A percentile compares a stretch with the other conserved stretches of the same genome.
These are phyloP conservation scores for Borealophlyctis nickersoniae DNA, from an alignment of 192 early-diverging fungal genomes.

Conservation along the genomic window DNA sequence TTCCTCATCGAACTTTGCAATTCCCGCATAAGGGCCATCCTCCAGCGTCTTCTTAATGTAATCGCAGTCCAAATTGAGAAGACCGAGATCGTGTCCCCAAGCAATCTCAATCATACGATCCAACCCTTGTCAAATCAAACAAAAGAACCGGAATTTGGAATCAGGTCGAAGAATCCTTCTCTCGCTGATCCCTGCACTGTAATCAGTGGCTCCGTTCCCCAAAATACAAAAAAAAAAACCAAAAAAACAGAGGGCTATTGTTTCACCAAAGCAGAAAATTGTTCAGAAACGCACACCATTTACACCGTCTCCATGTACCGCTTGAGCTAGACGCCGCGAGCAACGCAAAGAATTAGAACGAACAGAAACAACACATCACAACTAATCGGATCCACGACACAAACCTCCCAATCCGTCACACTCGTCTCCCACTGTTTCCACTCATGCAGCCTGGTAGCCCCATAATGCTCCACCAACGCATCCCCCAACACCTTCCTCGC, in stretches of 20 bases:
- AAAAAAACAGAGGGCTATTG: no score
- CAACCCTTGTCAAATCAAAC: neutral
- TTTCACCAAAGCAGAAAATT: no score
- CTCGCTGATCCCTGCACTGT: no score
- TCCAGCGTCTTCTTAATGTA: neutral
- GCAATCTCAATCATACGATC: neutral
- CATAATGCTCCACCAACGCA: constrained; percentile 77
- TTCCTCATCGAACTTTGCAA: neutral
- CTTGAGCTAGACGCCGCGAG: constrained; percentile 28
- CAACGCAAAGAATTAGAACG: neutral
- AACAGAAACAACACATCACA: constrained; percentile 61
- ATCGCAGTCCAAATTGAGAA: neutral
- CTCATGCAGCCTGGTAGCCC: constrained; percentile 69
- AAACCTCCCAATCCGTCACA: constrained; percentile 76
- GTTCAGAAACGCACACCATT: neutral
- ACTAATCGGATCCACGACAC: no score
- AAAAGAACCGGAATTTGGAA: no score
- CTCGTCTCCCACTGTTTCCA: constrained; percentile 67
- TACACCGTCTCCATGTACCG: constrained; percentile 43
- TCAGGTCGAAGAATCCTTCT: no score
- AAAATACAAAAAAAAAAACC: no score
- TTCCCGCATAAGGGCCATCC: neutral
- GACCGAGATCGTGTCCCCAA: neutral
- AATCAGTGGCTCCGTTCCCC: no score
- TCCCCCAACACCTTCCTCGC: constrained; percentile 72